Percentiles rank a stretch among this genome's conserved stretches.
These are phyloP conservation scores for Lasiosphaeriaceae sp. DNA, from an alignment of 495 filamentous ascomycete species.

Conservation along the genomic window DNA sequence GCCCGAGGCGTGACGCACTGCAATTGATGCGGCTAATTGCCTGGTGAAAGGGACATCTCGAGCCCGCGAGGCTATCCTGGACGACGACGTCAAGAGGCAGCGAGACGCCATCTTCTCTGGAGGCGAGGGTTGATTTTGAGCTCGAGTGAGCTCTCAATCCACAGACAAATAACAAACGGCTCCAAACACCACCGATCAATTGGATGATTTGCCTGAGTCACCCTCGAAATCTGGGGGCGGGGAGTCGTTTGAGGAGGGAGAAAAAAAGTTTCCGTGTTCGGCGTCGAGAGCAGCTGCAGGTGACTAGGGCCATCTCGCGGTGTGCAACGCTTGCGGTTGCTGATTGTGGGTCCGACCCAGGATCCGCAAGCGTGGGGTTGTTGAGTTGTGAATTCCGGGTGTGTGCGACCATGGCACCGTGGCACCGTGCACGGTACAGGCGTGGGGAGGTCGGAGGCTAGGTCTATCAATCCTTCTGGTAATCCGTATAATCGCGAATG, in stretches of 20 bases:
- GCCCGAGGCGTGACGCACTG: conserved; percentile 23
- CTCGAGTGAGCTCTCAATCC: not conserved
- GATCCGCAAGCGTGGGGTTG: not conserved
- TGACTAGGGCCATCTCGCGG: not conserved
- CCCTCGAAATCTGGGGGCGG: conserved; percentile 2
- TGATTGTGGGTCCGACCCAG: not conserved
- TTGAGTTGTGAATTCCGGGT: too few species aligned
- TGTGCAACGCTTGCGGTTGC: too few species aligned
- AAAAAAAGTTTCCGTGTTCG: conserved; percentile 20
- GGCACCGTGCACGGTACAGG: too few species aligned
- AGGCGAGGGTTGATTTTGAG: not conserved
- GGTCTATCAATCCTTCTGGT: too few species aligned
- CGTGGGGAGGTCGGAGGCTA: not conserved
- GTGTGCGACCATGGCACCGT: too few species aligned
- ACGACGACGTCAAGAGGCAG: conserved; percentile 29
- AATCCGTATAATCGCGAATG: too few species aligned
- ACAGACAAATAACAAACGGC: not conserved
- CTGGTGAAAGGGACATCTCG: conserved; percentile 16
- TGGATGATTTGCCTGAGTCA: conserved; percentile 16
- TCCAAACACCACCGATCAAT: not conserved
- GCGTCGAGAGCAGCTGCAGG: not conserved
- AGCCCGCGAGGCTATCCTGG: conserved; percentile 26
- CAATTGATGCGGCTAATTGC: conserved; percentile 16
- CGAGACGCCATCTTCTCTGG: conserved; percentile 40
- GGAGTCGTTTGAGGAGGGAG: not conserved